Base-by-base conservation (phyloP, 805 yeast genomes). In the Sugiyamaella chiloensis region DNA sequence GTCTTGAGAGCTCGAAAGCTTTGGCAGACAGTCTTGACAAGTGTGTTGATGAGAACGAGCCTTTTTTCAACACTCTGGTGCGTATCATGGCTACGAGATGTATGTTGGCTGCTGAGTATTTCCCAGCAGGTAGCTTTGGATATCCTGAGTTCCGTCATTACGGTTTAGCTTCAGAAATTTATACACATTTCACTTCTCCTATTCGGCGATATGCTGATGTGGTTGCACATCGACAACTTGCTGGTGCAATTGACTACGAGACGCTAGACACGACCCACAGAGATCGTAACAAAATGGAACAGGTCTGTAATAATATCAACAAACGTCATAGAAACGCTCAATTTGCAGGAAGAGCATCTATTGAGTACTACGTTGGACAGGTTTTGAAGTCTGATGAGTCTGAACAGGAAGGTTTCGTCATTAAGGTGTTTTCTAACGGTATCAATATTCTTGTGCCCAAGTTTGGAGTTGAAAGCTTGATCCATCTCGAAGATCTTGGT, bases 81-180 rank as follows among this genome's bases (percentile, higher is more conserved):
- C 82, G 99, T 66, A 93, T 93, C 55, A 85, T 93, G 96, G 93
- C 97, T 5, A 93, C 99, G 0, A 78, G 99, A 60, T 91, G 98
- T 69, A 93, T 93, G 99, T 87, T 89, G 85, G 96, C 99, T 1
- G 99, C 99, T 1, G 97, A 91, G 64, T 93, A 93, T 63, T 93
- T 93, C 70, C 82, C 95, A 8, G 80, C 96, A 0, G 98, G 99
- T 6, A 81, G 85, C 12, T 87, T 75, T 60, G 86, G 95, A 7
- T 87, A 88, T 62, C 81, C 95, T 11, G 99, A 93, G 55, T 93
- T 87, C 73, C 80, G 84, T 53, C 99, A 93, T 74, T 93, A 93
- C 66, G 99, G 99, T 65, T 75, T 93, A 54, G 99, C 99, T 2
- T 89, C 91, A 44, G 97, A 90, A 58, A 93, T 93, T 40, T 93